Percentiles rank a stretch among this genome's conserved stretches.
These are phyloP conservation scores for Neurospora tetraspora DNA, from an alignment of 495 filamentous ascomycete species.

Conservation along the genomic window DNA sequence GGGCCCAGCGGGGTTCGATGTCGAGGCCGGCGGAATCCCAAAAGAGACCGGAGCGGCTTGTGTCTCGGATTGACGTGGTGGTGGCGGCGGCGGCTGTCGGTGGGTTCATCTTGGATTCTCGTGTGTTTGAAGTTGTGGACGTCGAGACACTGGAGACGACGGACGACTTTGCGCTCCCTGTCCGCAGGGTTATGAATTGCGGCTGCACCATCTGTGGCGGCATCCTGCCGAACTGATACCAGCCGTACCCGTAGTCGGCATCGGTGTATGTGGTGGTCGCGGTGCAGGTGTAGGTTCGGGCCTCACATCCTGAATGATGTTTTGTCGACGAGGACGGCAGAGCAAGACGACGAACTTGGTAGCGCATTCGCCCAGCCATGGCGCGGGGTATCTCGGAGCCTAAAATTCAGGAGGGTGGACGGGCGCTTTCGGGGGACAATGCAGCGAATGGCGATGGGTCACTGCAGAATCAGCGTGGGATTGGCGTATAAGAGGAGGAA, in stretches of 20 bases:
- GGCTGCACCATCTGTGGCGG: not conserved
- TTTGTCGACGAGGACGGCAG: not conserved
- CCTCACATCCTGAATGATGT: not conserved
- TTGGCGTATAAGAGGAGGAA: not conserved
- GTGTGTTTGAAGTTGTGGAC: not conserved
- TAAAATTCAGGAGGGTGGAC: not conserved
- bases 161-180: not conserved
- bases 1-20: constrained; percentile 17
- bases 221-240: not conserved
- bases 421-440: not conserved
- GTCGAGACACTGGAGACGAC: not conserved
- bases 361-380: not conserved
- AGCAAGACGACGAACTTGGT: not conserved
- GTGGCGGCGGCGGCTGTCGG: not conserved
- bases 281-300: not conserved
- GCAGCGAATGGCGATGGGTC: not conserved
- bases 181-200: not conserved
- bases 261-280: not conserved
- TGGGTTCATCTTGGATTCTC: too few species aligned
- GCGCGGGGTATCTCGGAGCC: not conserved
- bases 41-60: constrained; percentile 16
- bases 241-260: not conserved
- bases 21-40: constrained; percentile 19
- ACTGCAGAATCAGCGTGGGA: not conserved
- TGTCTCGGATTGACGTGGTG: constrained; percentile 8